Percentiles rank a stretch among this genome's conserved stretches.
phyloP scores from a whole-genome alignment of 1,284 basidiomycete genomes.

The Trichosporon sp. region DNA sequence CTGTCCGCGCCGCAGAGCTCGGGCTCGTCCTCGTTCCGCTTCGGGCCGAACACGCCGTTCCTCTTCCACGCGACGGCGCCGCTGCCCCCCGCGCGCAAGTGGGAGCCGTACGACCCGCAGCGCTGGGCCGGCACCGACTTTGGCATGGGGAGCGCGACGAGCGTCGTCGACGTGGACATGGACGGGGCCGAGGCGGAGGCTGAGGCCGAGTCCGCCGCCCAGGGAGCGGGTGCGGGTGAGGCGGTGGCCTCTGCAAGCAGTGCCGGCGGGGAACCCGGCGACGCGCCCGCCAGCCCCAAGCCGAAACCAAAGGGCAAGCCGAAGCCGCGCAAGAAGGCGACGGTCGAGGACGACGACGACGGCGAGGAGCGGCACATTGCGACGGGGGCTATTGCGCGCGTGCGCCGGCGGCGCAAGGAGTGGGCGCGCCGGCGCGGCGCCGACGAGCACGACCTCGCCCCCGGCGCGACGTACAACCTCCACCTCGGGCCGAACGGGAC shows the following conservation, averaged over 20 bases:
- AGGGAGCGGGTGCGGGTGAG: too few species aligned
- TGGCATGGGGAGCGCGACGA: slow-evolving; percentile 16
- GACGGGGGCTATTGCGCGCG: slow-evolving; percentile 63
- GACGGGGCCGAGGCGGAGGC: background rate
- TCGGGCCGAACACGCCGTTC: slow-evolving; percentile 32
- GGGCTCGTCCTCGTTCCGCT: slow-evolving; percentile 15
- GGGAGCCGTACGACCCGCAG: slow-evolving; percentile 35
- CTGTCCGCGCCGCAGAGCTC: slow-evolving; percentile 17
- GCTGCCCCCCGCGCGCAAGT: slow-evolving; percentile 17
- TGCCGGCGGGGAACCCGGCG: background rate
- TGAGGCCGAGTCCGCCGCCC: background rate
- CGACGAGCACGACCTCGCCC: too few species aligned
- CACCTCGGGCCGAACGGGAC: slow-evolving; percentile 39
- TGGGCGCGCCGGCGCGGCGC: slow-evolving; percentile 39
- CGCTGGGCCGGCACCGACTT: slow-evolving; percentile 34
- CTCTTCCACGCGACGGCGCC: slow-evolving; percentile 28
- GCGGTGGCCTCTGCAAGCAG: background rate
- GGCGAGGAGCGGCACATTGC: slow-evolving; percentile 48
- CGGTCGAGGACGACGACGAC: slow-evolving; percentile 16
- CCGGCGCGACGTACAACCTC: slow-evolving; percentile 40
- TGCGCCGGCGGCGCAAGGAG: slow-evolving; percentile 61
- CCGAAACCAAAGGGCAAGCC: slow-evolving; percentile 5
- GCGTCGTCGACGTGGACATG: slow-evolving; percentile 36
- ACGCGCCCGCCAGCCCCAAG: background rate
- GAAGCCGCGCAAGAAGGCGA: background rate